phyloP scores from a whole-genome alignment of 2,329 filamentous ascomycete species.

The Tolypocladium amazonense region DNA sequence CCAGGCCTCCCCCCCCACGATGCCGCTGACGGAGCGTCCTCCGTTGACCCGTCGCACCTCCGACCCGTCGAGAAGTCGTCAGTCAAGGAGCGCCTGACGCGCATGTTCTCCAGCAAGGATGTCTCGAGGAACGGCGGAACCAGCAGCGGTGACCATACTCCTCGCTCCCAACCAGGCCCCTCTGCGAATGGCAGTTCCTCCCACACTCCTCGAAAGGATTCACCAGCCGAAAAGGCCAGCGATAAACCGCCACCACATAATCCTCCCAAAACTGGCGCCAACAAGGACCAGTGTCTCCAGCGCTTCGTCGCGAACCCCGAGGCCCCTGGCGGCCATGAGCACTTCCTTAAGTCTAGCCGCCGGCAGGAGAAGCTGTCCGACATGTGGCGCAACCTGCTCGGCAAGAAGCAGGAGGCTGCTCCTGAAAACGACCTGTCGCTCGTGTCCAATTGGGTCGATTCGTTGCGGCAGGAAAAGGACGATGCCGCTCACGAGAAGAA shows the following conservation, averaged over 20 bases:
- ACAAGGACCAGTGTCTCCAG: constrained; percentile 29
- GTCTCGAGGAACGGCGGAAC: constrained; percentile 20
- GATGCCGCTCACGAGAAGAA: constrained; percentile 68
- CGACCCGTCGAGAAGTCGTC: constrained; percentile 43
- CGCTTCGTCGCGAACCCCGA: constrained; percentile 42
- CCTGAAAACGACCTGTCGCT: constrained; percentile 78
- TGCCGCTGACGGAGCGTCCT: constrained; percentile 18
- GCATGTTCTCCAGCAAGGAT: constrained; percentile 55
- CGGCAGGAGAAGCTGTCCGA: constrained; percentile 91
- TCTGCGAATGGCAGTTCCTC: constrained; percentile 23
- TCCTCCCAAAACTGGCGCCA: constrained; percentile 15
- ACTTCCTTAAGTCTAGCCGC: constrained; percentile 79
- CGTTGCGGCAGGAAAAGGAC: constrained; percentile 80
- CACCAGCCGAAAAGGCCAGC: constrained; percentile 18
- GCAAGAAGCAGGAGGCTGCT: constrained; percentile 66
- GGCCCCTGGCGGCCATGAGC: constrained; percentile 64
- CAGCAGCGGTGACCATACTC: constrained; percentile 20
- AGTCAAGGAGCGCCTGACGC: constrained; percentile 53
- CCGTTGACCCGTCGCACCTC: constrained; percentile 9
- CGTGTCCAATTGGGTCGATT: constrained; percentile 93
- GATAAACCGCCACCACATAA: constrained; percentile 15
- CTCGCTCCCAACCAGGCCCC: constrained; percentile 23
- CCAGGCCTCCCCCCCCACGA: constrained; percentile 30
- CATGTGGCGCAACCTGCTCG: constrained; percentile 79
- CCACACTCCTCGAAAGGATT: constrained; percentile 32